A percentile compares a stretch with the other conserved stretches of the same genome.
Conservation (phyloP, 805 yeast genomes). For the Yarrowia sp. region DNA sequence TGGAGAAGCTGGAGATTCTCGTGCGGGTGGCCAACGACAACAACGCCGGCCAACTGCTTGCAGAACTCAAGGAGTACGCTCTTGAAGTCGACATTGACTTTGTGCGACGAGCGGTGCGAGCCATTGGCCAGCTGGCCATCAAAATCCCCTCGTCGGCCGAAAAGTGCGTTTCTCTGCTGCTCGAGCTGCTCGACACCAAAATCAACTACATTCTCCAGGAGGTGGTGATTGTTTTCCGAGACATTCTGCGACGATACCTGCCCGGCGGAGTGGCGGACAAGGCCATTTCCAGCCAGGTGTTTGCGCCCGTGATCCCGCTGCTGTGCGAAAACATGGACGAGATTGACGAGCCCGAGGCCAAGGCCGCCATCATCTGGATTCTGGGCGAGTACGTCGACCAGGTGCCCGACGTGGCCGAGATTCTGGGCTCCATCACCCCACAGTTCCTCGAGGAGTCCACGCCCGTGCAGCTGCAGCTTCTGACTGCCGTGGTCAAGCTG, state of each 20-base stretch:
- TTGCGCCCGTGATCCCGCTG: slow-evolving; percentile 54
- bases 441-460: slow-evolving; percentile 70
- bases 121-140: slow-evolving; percentile 87
- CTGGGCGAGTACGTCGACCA: slow-evolving; percentile 70
- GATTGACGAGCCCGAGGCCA: slow-evolving; percentile 79
- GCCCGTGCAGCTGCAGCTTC: slow-evolving; percentile 76
- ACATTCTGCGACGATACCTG: slow-evolving; percentile 78
- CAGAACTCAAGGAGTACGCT: slow-evolving; percentile 87
- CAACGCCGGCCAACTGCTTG: slow-evolving; percentile 66
- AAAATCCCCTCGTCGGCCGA: slow-evolving; percentile 69
- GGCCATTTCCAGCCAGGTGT: slow-evolving; percentile 61
- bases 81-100: slow-evolving; percentile 84
- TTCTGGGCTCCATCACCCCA: slow-evolving; percentile 53
- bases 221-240: slow-evolving; percentile 73
- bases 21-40: slow-evolving; percentile 73
- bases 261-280: slow-evolving; percentile 74
- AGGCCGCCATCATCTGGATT: slow-evolving; percentile 82
- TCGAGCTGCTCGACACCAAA: slow-evolving; percentile 66
- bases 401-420: slow-evolving; percentile 54
- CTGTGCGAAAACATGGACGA: slow-evolving; percentile 57
- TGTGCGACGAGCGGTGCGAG: slow-evolving; percentile 86
- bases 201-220: slow-evolving; percentile 84
- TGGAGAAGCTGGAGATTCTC: slow-evolving; percentile 87
- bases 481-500: slow-evolving; percentile 81
- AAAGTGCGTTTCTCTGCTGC: slow-evolving; percentile 65